Conservation (phyloP, 192 early-diverging fungal species). For the Podila horticola region DNA sequence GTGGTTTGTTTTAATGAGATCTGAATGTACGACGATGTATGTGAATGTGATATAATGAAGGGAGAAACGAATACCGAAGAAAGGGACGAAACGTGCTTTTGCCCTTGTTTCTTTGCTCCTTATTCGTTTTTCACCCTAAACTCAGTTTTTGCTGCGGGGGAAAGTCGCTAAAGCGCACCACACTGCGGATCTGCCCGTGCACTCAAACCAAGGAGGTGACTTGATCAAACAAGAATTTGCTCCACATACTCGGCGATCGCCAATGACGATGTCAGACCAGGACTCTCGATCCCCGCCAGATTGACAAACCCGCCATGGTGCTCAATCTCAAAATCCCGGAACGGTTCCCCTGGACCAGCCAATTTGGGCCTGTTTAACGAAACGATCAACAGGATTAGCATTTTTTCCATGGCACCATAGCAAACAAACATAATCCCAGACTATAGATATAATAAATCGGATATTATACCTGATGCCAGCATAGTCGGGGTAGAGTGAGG, state of each 20-base stretch:
- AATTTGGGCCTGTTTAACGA: conserved; percentile 77
- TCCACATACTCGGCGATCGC: conserved; percentile 80
- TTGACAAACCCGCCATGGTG: conserved; percentile 78
- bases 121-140: too few species aligned
- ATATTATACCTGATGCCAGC: conserved; percentile 74
- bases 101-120: too few species aligned
- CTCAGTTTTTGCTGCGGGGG: too few species aligned
- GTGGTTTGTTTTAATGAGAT: not conserved
- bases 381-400: not conserved
- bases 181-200: too few species aligned
- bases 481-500: conserved; percentile 76
- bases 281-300: conserved; percentile 86
- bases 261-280: conserved; percentile 83
- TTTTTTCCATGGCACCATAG: not conserved
- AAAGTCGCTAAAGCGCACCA: too few species aligned
- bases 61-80: too few species aligned
- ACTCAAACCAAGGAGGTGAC: not conserved
- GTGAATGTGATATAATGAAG: too few species aligned
- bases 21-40: too few species aligned
- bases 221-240: conserved; percentile 19
- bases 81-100: too few species aligned
- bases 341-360: conserved; percentile 71
- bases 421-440: not conserved
- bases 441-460: not conserved
- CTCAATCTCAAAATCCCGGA: conserved; percentile 82